These are phyloP conservation scores for Lotus japonicus DNA, from an alignment of 306 rosid species.

Conservation along the genomic window DNA sequence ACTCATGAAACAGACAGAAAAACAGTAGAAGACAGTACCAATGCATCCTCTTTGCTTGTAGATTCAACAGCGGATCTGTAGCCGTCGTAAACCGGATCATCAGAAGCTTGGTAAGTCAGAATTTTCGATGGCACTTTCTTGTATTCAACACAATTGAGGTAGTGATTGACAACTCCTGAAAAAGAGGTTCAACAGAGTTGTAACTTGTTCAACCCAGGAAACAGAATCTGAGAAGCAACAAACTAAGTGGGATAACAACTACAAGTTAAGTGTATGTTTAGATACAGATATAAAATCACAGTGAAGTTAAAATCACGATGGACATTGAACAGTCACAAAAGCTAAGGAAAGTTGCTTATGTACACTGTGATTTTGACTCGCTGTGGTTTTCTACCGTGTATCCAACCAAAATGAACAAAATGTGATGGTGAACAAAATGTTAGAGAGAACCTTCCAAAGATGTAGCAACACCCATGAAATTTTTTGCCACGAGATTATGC, in stretches of 20 bases:
- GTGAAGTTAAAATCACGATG: too few relatives aligned
- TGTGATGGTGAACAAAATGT: background rate
- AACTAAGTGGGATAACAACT: background rate
- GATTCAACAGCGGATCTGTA: conserved; percentile 87
- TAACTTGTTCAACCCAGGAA: conserved; percentile 12
- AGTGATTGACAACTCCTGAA: conserved; percentile 61
- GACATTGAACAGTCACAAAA: too few relatives aligned
- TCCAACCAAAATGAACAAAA: background rate
- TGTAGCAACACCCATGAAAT: conserved; percentile 72
- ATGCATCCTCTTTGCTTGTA: conserved; percentile 76
- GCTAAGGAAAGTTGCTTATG: too few relatives aligned
- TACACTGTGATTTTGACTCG: too few relatives aligned
- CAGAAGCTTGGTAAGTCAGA: conserved; percentile 84
- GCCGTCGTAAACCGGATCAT: conserved; percentile 83
- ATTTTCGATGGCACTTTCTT: conserved; percentile 80
- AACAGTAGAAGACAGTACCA: conserved; percentile 44
- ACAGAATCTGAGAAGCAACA: background rate
- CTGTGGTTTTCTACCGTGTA: too few relatives aligned
- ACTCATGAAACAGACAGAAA: conserved; percentile 6
- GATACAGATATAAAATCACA: too few relatives aligned
- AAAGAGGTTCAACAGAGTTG: conserved; percentile 7
- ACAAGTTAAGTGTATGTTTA: background rate
- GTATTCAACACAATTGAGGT: conserved; percentile 69
- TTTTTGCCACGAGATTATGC: conserved; percentile 74
- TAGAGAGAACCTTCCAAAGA: conserved; percentile 71